Conservation (phyloP, 1,284 basidiomycete species). For the Ustilago tritici region DNA sequence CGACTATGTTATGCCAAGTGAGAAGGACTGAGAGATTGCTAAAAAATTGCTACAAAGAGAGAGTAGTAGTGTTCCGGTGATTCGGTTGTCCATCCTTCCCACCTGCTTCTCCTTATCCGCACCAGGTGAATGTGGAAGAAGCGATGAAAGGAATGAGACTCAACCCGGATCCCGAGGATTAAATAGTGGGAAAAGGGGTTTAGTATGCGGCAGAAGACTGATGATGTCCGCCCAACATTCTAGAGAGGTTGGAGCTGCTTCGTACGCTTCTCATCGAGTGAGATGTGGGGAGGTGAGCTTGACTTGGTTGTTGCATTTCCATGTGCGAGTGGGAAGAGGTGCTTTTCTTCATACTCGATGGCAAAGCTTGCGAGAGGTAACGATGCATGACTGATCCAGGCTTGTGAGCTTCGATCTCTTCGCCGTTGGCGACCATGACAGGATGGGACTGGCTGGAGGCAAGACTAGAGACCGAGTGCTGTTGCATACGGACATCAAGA, state of each 20-base stretch:
- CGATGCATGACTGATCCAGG: constrained; percentile 57
- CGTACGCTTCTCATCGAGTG: constrained; percentile 57
- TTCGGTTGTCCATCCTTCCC: constrained; percentile 39
- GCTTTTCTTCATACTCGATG: constrained; percentile 61
- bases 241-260: constrained; percentile 60
- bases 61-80: constrained; percentile 30
- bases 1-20: constrained; percentile 23
- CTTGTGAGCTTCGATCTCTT: constrained; percentile 47
- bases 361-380: constrained; percentile 57
- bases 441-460: constrained; percentile 39
- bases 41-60: constrained; percentile 18
- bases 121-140: constrained; percentile 29
- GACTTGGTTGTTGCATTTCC: constrained; percentile 53
- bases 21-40: constrained; percentile 24
- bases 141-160: constrained; percentile 25
- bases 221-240: constrained; percentile 59
- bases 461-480: constrained; percentile 42
- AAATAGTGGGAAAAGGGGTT: constrained; percentile 15
- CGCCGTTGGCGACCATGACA: constrained; percentile 37
- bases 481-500: constrained; percentile 50
- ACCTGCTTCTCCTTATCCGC: constrained; percentile 9
- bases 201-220: constrained; percentile 50
- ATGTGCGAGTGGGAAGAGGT: constrained; percentile 50
- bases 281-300: constrained; percentile 40
- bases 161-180: constrained; percentile 43